Percentiles rank a stretch among this genome's conserved stretches.
Conservation (phyloP, 768 basidiomycete species). For the Lentinula guzmanii region DNA sequence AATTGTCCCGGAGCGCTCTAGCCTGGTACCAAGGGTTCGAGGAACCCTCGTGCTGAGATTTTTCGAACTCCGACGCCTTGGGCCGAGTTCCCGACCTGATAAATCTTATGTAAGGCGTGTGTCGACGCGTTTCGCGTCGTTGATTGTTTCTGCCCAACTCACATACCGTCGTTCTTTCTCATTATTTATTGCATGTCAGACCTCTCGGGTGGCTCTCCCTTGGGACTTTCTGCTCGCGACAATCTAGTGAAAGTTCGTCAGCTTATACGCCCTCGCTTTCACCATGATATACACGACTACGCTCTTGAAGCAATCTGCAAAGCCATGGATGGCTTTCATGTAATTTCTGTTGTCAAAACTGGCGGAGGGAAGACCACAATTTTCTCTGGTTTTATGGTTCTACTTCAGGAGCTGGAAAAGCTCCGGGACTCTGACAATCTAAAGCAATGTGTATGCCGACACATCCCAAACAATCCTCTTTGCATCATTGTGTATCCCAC, state of each 20-base stretch:
- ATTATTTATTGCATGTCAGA: too few species aligned
- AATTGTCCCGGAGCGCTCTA: too few species aligned
- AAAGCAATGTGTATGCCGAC: not conserved
- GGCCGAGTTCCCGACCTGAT: too few species aligned
- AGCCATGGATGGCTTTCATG: slow-evolving; percentile 11
- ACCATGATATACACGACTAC: slow-evolving; percentile 16
- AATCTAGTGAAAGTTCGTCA: not conserved
- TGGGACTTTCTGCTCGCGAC: not conserved
- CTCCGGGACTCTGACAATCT: slow-evolving; percentile 9
- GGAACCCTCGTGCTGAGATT: too few species aligned
- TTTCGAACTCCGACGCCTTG: too few species aligned
- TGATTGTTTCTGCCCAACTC: too few species aligned
- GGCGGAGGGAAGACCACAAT: slow-evolving; percentile 17
- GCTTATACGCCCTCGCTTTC: not conserved
- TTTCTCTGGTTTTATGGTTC: slow-evolving; percentile 14
- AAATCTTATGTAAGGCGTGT: too few species aligned
- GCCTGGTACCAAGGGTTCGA: too few species aligned
- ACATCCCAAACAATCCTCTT: slow-evolving; percentile 13
- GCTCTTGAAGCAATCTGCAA: slow-evolving; percentile 17
- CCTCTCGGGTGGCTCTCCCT: not conserved
- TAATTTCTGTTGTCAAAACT: slow-evolving; percentile 13
- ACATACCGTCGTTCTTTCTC: too few species aligned
- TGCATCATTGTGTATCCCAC: slow-evolving; percentile 17
- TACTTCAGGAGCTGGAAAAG: slow-evolving; percentile 10
- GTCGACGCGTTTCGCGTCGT: too few species aligned